Evolutionary conservation across 2,329 filamentous ascomycete genomes (phyloP).

Genomic region (Penicillium sp.): DNA sequence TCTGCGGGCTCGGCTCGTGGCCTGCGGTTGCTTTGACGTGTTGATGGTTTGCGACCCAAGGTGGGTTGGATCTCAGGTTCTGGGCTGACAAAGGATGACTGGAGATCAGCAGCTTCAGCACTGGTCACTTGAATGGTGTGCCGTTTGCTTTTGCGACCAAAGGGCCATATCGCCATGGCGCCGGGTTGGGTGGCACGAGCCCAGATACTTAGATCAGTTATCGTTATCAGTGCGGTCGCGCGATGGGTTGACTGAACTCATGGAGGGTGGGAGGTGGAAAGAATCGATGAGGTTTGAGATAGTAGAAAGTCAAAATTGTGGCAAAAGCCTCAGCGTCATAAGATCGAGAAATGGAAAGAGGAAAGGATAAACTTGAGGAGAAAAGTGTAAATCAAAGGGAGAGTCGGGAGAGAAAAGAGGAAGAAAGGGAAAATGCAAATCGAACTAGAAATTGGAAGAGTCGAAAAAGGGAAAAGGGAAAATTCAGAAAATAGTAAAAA

Average conservation of each 20-base stretch:
- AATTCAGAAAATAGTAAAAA: conserved; percentile 2
- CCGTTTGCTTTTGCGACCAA: conserved; percentile 69
- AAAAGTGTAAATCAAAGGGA: not conserved
- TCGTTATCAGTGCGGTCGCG: conserved; percentile 16
- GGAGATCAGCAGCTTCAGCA: conserved; percentile 45
- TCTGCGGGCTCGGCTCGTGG: conserved; percentile 27
- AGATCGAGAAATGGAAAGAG: not conserved
- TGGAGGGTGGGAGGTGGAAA: conserved; percentile 17
- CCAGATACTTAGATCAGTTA: conserved; percentile 19
- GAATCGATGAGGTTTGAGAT: not conserved
- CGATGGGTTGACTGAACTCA: conserved; percentile 27
- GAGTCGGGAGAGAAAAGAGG: conserved; percentile 7
- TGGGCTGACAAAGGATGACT: conserved; percentile 32
- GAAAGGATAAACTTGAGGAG: not conserved
- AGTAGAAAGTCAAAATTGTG: not conserved
- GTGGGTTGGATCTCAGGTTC: conserved; percentile 25
- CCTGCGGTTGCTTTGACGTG: conserved; percentile 33
- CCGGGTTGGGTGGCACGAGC: conserved; percentile 16
- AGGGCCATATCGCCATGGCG: conserved; percentile 78
- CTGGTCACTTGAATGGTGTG: conserved; percentile 56
- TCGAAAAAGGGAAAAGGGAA: conserved; percentile 6
- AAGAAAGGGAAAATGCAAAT: not conserved
- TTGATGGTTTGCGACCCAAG: conserved; percentile 33
- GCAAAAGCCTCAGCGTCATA: not conserved
- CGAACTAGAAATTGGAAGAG: not conserved